phyloP scores from a whole-genome alignment of 2,329 filamentous ascomycete species.

The Xylariaceae sp. region DNA sequence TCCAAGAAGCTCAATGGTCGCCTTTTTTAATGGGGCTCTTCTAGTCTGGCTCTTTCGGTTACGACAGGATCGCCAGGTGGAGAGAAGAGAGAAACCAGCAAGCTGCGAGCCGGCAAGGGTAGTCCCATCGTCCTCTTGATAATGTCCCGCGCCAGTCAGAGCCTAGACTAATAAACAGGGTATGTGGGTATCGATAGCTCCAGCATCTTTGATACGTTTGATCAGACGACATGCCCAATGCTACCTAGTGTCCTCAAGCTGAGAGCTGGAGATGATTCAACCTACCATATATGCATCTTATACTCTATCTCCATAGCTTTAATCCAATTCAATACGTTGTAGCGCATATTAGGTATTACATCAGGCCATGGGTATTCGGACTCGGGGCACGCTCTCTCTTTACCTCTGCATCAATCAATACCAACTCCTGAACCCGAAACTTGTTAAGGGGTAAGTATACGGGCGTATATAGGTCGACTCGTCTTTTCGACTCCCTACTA shows the following conservation, averaged over 20 bases:
- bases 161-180: background rate
- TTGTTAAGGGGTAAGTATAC: background rate
- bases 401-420: background rate
- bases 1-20: constrained; percentile 19
- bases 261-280: background rate
- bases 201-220: background rate
- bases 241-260: background rate
- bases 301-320: background rate
- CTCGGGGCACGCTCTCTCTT: background rate
- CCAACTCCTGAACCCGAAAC: background rate
- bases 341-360: background rate
- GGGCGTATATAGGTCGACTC: background rate
- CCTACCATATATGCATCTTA: background rate
- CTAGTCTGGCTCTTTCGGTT: constrained; percentile 1
- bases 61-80: background rate
- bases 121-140: no score
- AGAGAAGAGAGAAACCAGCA: background rate
- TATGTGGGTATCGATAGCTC: background rate
- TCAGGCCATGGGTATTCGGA: no score
- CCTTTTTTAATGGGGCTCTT: constrained; percentile 3
- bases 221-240: background rate
- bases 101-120: no score
- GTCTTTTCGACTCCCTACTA: background rate
- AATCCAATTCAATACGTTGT: background rate
- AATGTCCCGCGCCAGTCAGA: background rate